These are phyloP conservation scores for Amylocystis lapponica DNA, from an alignment of 768 basidiomycete species.

Conservation along the genomic window DNA sequence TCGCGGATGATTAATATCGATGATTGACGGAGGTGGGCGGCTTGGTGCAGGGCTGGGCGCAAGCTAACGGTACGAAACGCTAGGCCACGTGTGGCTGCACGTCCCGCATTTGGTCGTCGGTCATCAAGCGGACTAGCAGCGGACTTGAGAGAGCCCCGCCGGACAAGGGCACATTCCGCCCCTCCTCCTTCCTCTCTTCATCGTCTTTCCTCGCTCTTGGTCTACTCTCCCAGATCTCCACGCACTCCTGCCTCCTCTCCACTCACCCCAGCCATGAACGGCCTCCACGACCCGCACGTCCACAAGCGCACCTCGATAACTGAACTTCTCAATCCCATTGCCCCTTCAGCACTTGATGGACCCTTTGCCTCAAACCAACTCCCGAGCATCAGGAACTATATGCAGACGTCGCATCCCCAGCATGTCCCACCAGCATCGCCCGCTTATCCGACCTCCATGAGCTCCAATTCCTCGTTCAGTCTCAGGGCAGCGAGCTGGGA, in stretches of 20 bases:
- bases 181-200: neutral
- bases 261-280: slow-evolving; percentile 12
- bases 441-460: slow-evolving; percentile 12
- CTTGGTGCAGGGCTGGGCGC: too few species aligned
- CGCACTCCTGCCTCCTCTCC: slow-evolving; percentile 9
- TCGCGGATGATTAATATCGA: too few species aligned
- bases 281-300: slow-evolving; percentile 33
- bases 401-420: slow-evolving; percentile 20
- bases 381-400: slow-evolving; percentile 18
- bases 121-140: slow-evolving; percentile 4
- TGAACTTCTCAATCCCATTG: slow-evolving; percentile 45
- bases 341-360: slow-evolving; percentile 26
- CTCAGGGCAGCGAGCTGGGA: slow-evolving; percentile 64
- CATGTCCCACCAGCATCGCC: slow-evolving; percentile 10
- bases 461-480: slow-evolving; percentile 31
- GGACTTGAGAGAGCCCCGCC: neutral
- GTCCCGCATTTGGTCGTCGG: too few species aligned
- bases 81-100: too few species aligned
- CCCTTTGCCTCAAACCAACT: slow-evolving; percentile 25
- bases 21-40: too few species aligned
- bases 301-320: slow-evolving; percentile 47
- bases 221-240: neutral
- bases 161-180: slow-evolving; percentile 1
- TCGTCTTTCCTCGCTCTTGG: neutral
- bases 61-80: too few species aligned